Evolutionary conservation across 371 early-diverging fungal genomes (phyloP), one percentile per base, ranked within the genome.

Genomic region (Amoeboaphelidium protococcarum): DNA sequence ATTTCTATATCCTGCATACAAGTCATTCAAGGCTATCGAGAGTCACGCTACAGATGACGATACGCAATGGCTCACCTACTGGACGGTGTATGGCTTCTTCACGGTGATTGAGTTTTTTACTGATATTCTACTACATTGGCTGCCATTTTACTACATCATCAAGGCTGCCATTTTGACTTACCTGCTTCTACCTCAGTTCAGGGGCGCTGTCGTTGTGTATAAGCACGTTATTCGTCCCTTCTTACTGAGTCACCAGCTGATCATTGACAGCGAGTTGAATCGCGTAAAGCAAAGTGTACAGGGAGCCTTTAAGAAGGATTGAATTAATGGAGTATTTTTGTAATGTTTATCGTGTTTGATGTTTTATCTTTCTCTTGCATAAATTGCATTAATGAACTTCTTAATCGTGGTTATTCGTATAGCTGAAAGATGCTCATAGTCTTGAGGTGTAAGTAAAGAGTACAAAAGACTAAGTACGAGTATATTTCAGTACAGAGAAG

Each of bases 1-100:
- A 13, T 57, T 59, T 2, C 26, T 60, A 2, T 59, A 58, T 49
- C 25, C 58, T 69, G 87, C 88, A 4, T 90, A 82, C 58, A 78
- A 80, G 42, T 78, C 83, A 13, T 82, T 90, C 72, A 73, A 78
- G 60, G 90, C 89, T 21, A 74, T 91, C 50, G 92, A 91, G 61
- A 59, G 73, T 1, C 57, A 69, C 1, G 65, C 63, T 46, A 80
- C 68, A 50, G 68, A 69, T 12, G 87, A 87, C 59, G 88, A 88
- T 57, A 75, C 64, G 40, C 89, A 61, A 44, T 59, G 60, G 60
- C 47, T 40, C 25, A 43, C 40, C 19, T 77, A 78, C 58, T 71
- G 74, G 83, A 71, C 71, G 23, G 85, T 90, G 16, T 80, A 78
- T 61, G 88, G 80, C 26, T 71, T 82, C 59, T 58, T 82, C 42